Conservation (phyloP, 2,329 filamentous ascomycete species). For the Diaporthe vexans region DNA sequence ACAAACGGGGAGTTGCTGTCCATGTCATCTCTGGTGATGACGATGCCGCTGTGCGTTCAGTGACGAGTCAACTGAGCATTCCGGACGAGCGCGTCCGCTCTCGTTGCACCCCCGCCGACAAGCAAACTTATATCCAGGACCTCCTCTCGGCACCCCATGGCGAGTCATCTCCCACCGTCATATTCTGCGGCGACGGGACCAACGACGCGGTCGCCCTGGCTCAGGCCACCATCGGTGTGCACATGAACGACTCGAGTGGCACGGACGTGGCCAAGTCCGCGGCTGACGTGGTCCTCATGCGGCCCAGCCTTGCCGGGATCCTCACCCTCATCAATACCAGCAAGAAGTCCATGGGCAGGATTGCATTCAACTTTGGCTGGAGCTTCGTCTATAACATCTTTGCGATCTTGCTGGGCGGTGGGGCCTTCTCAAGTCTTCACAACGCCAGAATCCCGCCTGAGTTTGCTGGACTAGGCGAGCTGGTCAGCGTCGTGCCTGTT, state of each 20-base stretch:
- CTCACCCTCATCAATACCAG: slow-evolving; percentile 70
- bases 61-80: slow-evolving; percentile 59
- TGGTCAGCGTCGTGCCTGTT: slow-evolving; percentile 81
- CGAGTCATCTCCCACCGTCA: slow-evolving; percentile 56
- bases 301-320: slow-evolving; percentile 68
- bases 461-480: slow-evolving; percentile 78
- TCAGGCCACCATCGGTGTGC: slow-evolving; percentile 78
- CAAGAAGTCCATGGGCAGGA: slow-evolving; percentile 59
- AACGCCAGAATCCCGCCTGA: slow-evolving; percentile 64
- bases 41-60: slow-evolving; percentile 59
- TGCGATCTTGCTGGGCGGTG: slow-evolving; percentile 76
- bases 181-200: slow-evolving; percentile 84
- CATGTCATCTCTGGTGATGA: slow-evolving; percentile 69
- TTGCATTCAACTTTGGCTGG: slow-evolving; percentile 79
- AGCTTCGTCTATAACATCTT: slow-evolving; percentile 78
- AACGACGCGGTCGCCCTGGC: slow-evolving; percentile 83
- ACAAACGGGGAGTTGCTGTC: slow-evolving; percentile 56
- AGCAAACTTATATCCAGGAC: slow-evolving; percentile 58
- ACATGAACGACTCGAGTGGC: slow-evolving; percentile 67
- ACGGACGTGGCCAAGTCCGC: slow-evolving; percentile 76
- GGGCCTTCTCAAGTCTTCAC: slow-evolving; percentile 67
- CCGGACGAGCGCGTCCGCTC: slow-evolving; percentile 54
- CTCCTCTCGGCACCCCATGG: slow-evolving; percentile 49
- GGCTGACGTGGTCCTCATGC: slow-evolving; percentile 78
- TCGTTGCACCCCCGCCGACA: slow-evolving; percentile 60